Evolutionary conservation across 768 basidiomycete species (phyloP).

Genomic region (Suillus americanus): DNA sequence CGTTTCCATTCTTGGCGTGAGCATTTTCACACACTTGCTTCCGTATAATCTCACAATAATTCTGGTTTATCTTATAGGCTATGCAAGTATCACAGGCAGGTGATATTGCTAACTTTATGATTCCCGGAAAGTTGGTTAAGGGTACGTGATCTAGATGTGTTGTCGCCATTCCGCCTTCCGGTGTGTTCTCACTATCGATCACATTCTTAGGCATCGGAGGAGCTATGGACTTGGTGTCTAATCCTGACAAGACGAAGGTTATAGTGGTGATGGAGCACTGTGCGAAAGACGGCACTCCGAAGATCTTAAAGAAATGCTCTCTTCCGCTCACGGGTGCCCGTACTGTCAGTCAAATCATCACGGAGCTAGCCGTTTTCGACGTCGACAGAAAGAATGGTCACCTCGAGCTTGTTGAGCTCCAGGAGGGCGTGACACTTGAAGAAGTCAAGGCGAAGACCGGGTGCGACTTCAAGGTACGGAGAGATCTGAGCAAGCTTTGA

Average conservation of each 20-base stretch:
- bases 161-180: not conserved
- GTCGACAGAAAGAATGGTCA: conserved; percentile 76
- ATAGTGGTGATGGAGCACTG: conserved; percentile 90
- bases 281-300: conserved; percentile 86
- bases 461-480: conserved; percentile 70
- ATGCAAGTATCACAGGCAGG: conserved; percentile 94
- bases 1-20: conserved; percentile 88
- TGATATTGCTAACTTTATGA: conserved; percentile 98
- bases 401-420: conserved; percentile 77
- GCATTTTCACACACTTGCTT: conserved; percentile 26
- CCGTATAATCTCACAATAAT: conserved; percentile 5
- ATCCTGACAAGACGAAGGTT: conserved; percentile 92
- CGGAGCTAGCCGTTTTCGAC: conserved; percentile 88
- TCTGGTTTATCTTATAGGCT: conserved; percentile 47
- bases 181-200: conserved; percentile 11
- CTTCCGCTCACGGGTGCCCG: conserved; percentile 89
- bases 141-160: conserved; percentile 35
- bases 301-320: conserved; percentile 78
- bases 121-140: conserved; percentile 91
- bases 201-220: conserved; percentile 79
- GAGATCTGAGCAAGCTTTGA: conserved; percentile 50
- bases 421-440: conserved; percentile 78
- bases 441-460: conserved; percentile 88
- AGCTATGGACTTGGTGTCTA: conserved; percentile 95
- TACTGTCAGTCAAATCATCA: conserved; percentile 88